Base-by-base conservation (phyloP, 306 rosid genomes). In the Morella rubra region DNA sequence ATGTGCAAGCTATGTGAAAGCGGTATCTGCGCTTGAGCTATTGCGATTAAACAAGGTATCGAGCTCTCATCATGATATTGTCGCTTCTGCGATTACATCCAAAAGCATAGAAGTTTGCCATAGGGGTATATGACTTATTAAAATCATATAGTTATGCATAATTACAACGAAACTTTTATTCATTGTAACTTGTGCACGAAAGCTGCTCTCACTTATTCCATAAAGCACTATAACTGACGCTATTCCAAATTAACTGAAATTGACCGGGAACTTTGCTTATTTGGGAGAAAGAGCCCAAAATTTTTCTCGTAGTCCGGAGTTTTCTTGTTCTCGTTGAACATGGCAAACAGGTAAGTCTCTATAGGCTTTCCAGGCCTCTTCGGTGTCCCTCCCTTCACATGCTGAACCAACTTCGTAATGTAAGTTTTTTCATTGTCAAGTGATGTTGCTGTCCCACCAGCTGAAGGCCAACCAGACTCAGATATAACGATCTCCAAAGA, bases 401-500 rank as follows among this genome's bases (percentile, higher is more conserved):
- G 87, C 3, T 71, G n/a, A 42, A 84, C 70, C 75, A 89, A 59
- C 2, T 82, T 84, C 4, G 74, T 78, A 14, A 84, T 82, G n/a
- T 86, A 87, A 55, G 83, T 82, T 59, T 75, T 69, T 12, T 88
- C 91, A 78, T 82, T 82, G 1, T 79, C 85, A 11, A 44, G 59
- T 5, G 83, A 58, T 60, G 94, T 77, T 14, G 69, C 83, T 0
- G 15, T 65, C 19, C 91, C 88, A 7, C 84, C 84, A 11, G 73
- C 73, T 0, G 91, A 80, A 16, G 93, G 91, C 89, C 91, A 90
- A 8, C 91, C 91, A 45, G 74, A 82, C 76, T 90, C 87, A 0
- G 90, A 77, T 16, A 84, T 87, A 40, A 85, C 87, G 2, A 87
- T 69, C 60, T 71, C 76, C 72, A 85, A 5, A 1, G 81, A 56